Conservation (phyloP, 768 basidiomycete species). For the Tricholoma bakamatsutake region DNA sequence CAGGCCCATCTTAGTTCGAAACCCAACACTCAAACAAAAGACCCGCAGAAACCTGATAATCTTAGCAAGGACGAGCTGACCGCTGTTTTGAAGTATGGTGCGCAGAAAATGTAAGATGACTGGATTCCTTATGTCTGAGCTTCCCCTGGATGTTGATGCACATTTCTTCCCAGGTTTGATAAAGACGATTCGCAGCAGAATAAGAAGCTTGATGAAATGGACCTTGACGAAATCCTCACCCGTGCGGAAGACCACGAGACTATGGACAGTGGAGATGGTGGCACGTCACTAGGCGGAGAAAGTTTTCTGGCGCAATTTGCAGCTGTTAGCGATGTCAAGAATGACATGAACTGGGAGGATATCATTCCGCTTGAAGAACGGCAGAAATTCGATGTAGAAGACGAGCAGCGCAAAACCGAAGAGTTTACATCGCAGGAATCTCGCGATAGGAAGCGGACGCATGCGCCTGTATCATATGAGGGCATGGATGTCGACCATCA, state of each 20-base stretch:
- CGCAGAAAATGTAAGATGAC: slow-evolving; percentile 82
- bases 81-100: slow-evolving; percentile 97
- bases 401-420: slow-evolving; percentile 68
- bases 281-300: slow-evolving; percentile 95
- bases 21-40: slow-evolving; percentile 50
- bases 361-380: slow-evolving; percentile 95
- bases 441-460: slow-evolving; percentile 74
- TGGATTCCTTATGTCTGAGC: slow-evolving; percentile 2
- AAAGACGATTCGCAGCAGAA: slow-evolving; percentile 91
- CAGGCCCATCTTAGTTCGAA: slow-evolving; percentile 93
- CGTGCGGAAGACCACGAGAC: slow-evolving; percentile 98
- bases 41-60: slow-evolving; percentile 70
- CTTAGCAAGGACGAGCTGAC: slow-evolving; percentile 94
- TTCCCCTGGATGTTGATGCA: neutral
- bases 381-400: slow-evolving; percentile 75
- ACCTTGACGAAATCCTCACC: slow-evolving; percentile 96
- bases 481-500: slow-evolving; percentile 90
- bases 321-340: slow-evolving; percentile 95
- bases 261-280: slow-evolving; percentile 73
- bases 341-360: slow-evolving; percentile 98
- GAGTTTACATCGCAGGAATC: slow-evolving; percentile 64
- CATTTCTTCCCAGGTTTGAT: slow-evolving; percentile 69
- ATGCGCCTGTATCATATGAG: slow-evolving; percentile 85
- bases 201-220: slow-evolving; percentile 97
- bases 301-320: slow-evolving; percentile 95